Evolutionary conservation across 331 rosid genomes (phyloP).

Genomic region (Quercus tomentella): DNA sequence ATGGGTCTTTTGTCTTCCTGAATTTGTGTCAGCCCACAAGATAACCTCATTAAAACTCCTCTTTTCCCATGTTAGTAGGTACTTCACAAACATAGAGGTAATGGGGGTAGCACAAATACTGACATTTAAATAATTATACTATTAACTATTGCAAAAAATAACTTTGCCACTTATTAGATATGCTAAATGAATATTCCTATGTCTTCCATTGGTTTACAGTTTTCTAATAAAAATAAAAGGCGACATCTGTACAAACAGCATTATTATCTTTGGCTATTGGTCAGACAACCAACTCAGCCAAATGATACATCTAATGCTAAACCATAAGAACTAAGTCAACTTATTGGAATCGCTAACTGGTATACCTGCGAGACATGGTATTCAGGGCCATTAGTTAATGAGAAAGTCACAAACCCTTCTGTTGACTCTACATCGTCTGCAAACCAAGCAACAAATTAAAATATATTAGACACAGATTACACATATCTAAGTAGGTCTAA

Average conservation of each 20-base stretch:
- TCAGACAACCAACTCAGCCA: not conserved
- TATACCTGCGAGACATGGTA: constrained; percentile 95
- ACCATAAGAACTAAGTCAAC: constrained; percentile 11
- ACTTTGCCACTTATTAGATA: not conserved
- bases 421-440: constrained; percentile 69
- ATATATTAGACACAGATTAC: not conserved
- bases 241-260: not conserved
- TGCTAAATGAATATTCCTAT: not conserved
- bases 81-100: not conserved
- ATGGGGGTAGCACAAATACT: not conserved
- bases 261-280: not conserved
- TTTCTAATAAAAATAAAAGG: not conserved
- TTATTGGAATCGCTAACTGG: not conserved
- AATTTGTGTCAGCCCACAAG: not conserved
- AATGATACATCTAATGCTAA: not conserved
- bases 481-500: not conserved
- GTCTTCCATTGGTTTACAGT: not conserved
- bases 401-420: constrained; percentile 76
- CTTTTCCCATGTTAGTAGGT: not conserved
- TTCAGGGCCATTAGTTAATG: constrained; percentile 93
- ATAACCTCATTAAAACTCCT: not conserved
- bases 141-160: not conserved
- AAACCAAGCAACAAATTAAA: constrained; percentile 14
- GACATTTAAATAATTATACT: not conserved
- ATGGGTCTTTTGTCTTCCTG: not conserved